These are phyloP conservation scores for Cercospora zeae-maydis DNA, from an alignment of 2,329 filamentous ascomycete genomes.

Conservation along the genomic window DNA sequence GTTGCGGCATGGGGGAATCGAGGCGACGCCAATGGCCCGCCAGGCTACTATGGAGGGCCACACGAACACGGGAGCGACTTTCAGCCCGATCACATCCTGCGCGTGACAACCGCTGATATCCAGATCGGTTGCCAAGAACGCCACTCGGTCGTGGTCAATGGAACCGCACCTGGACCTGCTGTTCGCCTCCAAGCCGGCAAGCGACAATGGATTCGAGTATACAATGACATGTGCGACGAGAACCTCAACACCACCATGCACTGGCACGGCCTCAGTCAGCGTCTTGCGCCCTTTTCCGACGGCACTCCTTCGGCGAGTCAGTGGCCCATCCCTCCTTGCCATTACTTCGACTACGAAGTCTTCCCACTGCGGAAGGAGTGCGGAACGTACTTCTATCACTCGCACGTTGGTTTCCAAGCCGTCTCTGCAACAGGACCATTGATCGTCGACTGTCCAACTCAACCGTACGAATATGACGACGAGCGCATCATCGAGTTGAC, in stretches of 20 bases:
- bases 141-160: slow-evolving; percentile 52
- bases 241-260: slow-evolving; percentile 61
- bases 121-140: slow-evolving; percentile 47
- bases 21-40: slow-evolving; percentile 12
- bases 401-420: slow-evolving; percentile 62
- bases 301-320: slow-evolving; percentile 59
- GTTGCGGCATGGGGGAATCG: slow-evolving; percentile 18
- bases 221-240: slow-evolving; percentile 51
- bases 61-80: slow-evolving; percentile 31
- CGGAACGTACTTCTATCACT: slow-evolving; percentile 67
- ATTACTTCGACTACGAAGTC: slow-evolving; percentile 67
- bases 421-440: slow-evolving; percentile 56
- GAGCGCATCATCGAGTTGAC: slow-evolving; percentile 55
- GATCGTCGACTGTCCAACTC: slow-evolving; percentile 52
- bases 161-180: slow-evolving; percentile 51
- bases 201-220: slow-evolving; percentile 56
- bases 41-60: slow-evolving; percentile 22
- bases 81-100: slow-evolving; percentile 48
- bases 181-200: slow-evolving; percentile 47
- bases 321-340: slow-evolving; percentile 60
- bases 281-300: slow-evolving; percentile 61
- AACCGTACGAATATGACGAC: slow-evolving; percentile 60
- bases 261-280: slow-evolving; percentile 63
- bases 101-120: slow-evolving; percentile 44
- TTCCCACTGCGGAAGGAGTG: slow-evolving; percentile 51